Evolutionary conservation across 2,329 filamentous ascomycete species (phyloP).

Genomic region (Dothiorella sarmentorum): DNA sequence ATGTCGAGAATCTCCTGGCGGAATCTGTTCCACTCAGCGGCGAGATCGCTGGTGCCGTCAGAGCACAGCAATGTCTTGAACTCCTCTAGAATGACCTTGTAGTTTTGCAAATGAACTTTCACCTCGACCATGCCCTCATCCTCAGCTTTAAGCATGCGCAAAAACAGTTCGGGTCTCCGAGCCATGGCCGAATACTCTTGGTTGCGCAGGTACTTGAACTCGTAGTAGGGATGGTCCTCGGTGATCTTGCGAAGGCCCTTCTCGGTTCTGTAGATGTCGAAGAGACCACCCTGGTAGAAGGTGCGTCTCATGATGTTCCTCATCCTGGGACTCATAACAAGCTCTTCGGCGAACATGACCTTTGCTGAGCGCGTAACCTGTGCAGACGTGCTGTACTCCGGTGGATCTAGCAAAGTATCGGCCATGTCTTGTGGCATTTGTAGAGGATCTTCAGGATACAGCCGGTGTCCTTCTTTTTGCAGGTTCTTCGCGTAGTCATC

Average conservation of each 20-base stretch:
- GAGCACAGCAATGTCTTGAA: conserved; percentile 84
- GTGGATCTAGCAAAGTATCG: conserved; percentile 68
- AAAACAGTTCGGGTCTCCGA: conserved; percentile 78
- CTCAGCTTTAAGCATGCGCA: conserved; percentile 97
- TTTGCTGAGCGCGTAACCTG: conserved; percentile 76
- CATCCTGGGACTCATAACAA: conserved; percentile 83
- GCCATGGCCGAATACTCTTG: conserved; percentile 81
- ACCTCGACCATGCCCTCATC: conserved; percentile 90
- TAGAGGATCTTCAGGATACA: conserved; percentile 79
- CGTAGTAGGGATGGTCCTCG: conserved; percentile 92
- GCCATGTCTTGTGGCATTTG: conserved; percentile 82
- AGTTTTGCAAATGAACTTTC: conserved; percentile 70
- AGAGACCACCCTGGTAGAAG: conserved; percentile 77
- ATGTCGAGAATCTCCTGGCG: conserved; percentile 79
- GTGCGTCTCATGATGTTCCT: conserved; percentile 78
- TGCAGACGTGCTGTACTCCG: conserved; percentile 71
- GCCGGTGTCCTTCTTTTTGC: conserved; percentile 70
- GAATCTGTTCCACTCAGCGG: conserved; percentile 90
- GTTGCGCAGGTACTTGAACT: conserved; percentile 93
- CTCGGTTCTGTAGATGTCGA: conserved; percentile 87
- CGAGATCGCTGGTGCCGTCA: conserved; percentile 91
- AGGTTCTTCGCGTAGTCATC: conserved; percentile 87
- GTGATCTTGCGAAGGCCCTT: conserved; percentile 93
- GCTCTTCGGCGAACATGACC: conserved; percentile 85
- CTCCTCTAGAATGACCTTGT: conserved; percentile 70